Conservation (phyloP, 768 basidiomycete genomes). For the Lactarius evosmus region DNA sequence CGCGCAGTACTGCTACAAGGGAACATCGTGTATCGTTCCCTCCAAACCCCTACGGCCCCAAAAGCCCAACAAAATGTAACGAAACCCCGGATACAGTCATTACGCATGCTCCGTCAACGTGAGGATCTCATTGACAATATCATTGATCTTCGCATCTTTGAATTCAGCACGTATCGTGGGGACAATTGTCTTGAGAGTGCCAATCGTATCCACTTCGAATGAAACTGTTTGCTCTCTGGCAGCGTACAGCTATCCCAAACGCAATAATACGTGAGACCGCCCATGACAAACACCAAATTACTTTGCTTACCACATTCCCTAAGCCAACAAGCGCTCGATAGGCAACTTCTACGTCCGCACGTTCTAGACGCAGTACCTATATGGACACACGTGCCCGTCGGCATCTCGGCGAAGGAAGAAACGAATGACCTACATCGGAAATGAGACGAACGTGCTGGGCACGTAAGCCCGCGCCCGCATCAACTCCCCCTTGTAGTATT, state of each 20-base stretch:
- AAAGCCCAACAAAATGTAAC: slow-evolving; percentile 2
- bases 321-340: slow-evolving; percentile 72
- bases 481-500: slow-evolving; percentile 43
- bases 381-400: slow-evolving; percentile 3
- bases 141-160: slow-evolving; percentile 56
- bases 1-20: background rate
- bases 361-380: slow-evolving; percentile 45
- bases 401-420: slow-evolving; percentile 10
- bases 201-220: slow-evolving; percentile 41
- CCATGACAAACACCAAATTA: slow-evolving; percentile 5
- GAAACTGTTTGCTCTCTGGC: slow-evolving; percentile 39
- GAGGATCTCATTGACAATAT: slow-evolving; percentile 48
- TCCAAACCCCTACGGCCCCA: background rate
- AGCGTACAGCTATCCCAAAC: slow-evolving; percentile 44
- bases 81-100: background rate
- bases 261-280: slow-evolving; percentile 15
- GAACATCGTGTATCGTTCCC: background rate
- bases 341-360: slow-evolving; percentile 63
- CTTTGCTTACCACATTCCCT: slow-evolving; percentile 60
- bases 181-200: slow-evolving; percentile 42
- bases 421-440: slow-evolving; percentile 40
- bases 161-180: slow-evolving; percentile 45
- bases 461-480: slow-evolving; percentile 37
- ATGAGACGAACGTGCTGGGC: slow-evolving; percentile 45
- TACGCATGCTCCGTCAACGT: slow-evolving; percentile 37